These are phyloP conservation scores for Entonaema liquescens DNA, from an alignment of 495 filamentous ascomycete species.

Conservation along the genomic window DNA sequence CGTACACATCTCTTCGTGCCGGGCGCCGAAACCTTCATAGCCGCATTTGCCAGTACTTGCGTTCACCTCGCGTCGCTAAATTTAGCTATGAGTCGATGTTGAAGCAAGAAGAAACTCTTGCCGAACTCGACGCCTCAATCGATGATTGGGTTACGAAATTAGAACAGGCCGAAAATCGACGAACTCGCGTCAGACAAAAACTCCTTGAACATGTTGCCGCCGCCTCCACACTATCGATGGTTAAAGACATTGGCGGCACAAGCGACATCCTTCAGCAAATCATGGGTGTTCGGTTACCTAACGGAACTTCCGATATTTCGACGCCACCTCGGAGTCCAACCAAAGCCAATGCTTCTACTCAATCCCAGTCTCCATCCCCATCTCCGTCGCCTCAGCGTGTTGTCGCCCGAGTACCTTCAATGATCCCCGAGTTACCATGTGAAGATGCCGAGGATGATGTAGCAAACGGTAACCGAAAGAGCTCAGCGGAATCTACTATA, in stretches of 20 bases:
- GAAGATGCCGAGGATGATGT: constrained; percentile 49
- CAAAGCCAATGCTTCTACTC: constrained; percentile 45
- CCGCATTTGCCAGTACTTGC: constrained; percentile 73
- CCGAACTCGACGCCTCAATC: constrained; percentile 75
- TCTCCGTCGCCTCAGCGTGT: constrained; percentile 55
- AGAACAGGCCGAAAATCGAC: constrained; percentile 77
- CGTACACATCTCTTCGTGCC: constrained; percentile 70
- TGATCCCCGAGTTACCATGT: constrained; percentile 55
- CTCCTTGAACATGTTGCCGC: constrained; percentile 78
- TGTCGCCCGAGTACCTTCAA: constrained; percentile 58
- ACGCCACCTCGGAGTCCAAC: constrained; percentile 59
- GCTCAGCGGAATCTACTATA: constrained; percentile 40
- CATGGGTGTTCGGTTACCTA: constrained; percentile 50
- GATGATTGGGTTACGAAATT: constrained; percentile 79
- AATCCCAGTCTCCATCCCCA: constrained; percentile 50
- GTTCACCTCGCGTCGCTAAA: constrained; percentile 66
- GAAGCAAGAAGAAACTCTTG: constrained; percentile 77
- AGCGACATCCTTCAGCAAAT: constrained; percentile 54
- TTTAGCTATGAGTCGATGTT: constrained; percentile 74
- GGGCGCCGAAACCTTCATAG: constrained; percentile 73
- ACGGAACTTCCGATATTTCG: constrained; percentile 53
- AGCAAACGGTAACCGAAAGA: constrained; percentile 34
- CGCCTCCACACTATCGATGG: constrained; percentile 56
- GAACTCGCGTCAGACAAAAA: constrained; percentile 75
- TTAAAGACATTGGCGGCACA: constrained; percentile 44